Evolutionary conservation across 1,284 basidiomycete species (phyloP), one percentile per base, ranked within the genome.

Genomic region (Pholiota adiposa): DNA sequence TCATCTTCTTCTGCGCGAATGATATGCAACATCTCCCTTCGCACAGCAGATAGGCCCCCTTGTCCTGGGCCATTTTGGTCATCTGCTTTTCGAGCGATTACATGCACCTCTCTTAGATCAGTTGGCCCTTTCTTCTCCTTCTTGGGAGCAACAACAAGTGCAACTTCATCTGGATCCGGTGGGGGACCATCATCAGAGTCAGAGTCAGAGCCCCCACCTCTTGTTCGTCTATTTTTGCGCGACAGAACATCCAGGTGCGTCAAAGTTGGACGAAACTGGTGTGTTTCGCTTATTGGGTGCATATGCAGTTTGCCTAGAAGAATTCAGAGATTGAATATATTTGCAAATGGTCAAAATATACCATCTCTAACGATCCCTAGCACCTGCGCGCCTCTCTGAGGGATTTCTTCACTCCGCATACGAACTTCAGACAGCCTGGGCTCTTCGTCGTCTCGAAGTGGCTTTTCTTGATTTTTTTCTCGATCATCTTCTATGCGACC

Each of bases 131-230:
- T 87, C 68, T 86, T 86, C 67, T 85, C 84, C 69, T 88, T 90
- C 63, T 84, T 83, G 4, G 73, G 66, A 6, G 70, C 66, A 16
- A 79, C 74, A 5, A 76, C 67, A 3, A 83, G 81, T 1, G 77
- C 73, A 5, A 79, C 80, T 55, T 92, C 90, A 65, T 92, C 90
- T 21, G 90, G 90, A 67, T 93, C 90, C 40, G 84, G 88, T 36
- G 89, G 90, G 27, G 90, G 89, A 0, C 86, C 90, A 59, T 91
- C 88, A 59, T 92, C 90, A 4, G 86, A 88, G 36, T 92, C 89
- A 9, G 86, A 87, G 62, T 89, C 90, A 2, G 79, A 83, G 12
- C 80, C 85, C n/a, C 70, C 79, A 29, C 72, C 75, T 49, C 78
- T 78, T 56, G 71, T 67, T 27, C 82, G 85, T 67, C 80, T 83